A percentile compares a stretch with the other conserved stretches of the same genome.
Evolutionary conservation across 139 green algal genomes (phyloP).

Genomic region (Chlamydomonas schloesseri): DNA sequence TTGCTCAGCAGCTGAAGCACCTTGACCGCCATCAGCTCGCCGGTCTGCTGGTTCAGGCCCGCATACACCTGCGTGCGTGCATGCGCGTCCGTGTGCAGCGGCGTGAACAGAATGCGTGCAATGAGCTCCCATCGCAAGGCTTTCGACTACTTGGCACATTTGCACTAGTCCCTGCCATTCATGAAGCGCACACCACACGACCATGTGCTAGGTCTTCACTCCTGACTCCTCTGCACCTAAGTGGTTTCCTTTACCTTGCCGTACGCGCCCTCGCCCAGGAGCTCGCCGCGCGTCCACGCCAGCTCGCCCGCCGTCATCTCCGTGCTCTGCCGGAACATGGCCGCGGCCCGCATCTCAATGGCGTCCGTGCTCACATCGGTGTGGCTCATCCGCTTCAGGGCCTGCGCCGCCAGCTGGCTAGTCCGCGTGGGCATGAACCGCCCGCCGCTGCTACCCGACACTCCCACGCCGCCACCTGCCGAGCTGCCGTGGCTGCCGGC

Average conservation of each 20-base stretch:
- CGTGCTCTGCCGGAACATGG: conserved; percentile 47
- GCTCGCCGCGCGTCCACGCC: conserved; percentile 86
- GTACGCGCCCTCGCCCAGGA: conserved; percentile 87
- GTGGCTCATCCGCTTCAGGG: conserved; percentile 18
- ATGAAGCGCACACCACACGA: no score
- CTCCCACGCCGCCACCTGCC: not conserved
- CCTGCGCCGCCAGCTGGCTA: conserved; percentile 23
- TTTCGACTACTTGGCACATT: no score
- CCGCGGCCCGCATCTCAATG: conserved; percentile 23
- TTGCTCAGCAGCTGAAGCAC: conserved; percentile 58
- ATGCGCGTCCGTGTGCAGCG: no score
- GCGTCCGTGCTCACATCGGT: conserved; percentile 20
- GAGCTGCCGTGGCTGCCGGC: not conserved
- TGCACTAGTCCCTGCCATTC: no score
- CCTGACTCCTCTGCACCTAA: no score
- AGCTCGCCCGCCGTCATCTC: conserved; percentile 60
- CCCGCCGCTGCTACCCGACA: not conserved
- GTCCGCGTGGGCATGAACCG: not conserved
- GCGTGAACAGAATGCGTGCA: no score
- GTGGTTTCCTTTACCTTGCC: conserved; percentile 72
- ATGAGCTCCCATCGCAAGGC: no score
- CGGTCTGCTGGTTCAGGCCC: conserved; percentile 91
- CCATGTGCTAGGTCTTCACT: no score
- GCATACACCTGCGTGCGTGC: conserved; percentile 79
- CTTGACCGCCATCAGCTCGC: conserved; percentile 97